Evolutionary conservation across 768 basidiomycete genomes (phyloP), one percentile per base, ranked within the genome.

Genomic region (Pleurotus djamor): DNA sequence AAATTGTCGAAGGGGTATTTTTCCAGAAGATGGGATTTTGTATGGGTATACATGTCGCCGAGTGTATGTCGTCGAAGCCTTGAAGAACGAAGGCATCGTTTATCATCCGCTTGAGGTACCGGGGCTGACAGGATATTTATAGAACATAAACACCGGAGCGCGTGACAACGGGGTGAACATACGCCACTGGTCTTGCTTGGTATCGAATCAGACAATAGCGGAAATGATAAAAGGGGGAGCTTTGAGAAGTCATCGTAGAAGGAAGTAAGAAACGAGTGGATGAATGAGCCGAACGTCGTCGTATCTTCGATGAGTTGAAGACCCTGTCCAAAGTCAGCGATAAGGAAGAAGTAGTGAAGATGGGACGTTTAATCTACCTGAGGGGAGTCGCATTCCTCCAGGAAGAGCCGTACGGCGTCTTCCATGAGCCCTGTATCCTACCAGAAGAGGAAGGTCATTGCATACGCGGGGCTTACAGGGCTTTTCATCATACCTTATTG

Each of bases 311-410:
- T 79, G 50, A 89, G 68, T 74, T 93, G 90, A 12, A 91, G 61
- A 4, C 91, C 91, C 88, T 92, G 62, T 7, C 60, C 10, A 35
- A 45, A 2, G 16, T 37, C 28, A 34, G 36, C 47, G 16, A 5
- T 28, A 2, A 52, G 6, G 43, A 34, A n/a, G n/a, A n/a, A 33
- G 16, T 38, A 36, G 21, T 48, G 32, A 34, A 45, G 49, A 52
- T 35, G 47, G 4, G 28, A n/a, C 55, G 47, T n/a, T 38, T 14
- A 34, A 48, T 52, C 57, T 63, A 89, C 91, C 83, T 92, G 91
- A 12, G 88, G 76, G 52, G 81, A 80, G 67, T 92, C 82, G 65
- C 89, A 90, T 63, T 91, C 90, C 67, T 94, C 91, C 4, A 89
- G 78, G 57, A 89, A 82, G 13, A 79, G 73, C 14, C 91, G 81